Percentiles rank a stretch among this genome's conserved stretches.
These are phyloP conservation scores for Epichloe scottii DNA, from an alignment of 2,329 filamentous ascomycete species.

Conservation along the genomic window DNA sequence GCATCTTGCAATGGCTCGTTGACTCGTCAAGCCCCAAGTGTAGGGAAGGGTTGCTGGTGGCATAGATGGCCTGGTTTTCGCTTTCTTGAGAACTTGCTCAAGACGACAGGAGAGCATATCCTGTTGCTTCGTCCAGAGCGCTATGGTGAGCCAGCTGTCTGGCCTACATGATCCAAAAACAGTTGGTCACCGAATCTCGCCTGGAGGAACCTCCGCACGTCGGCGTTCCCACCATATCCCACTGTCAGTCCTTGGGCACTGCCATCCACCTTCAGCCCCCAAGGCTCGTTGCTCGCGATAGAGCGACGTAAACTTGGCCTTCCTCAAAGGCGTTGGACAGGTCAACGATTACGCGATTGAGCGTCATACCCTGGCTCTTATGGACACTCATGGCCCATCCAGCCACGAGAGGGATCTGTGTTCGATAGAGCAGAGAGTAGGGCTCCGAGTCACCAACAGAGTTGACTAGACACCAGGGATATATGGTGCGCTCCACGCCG, in stretches of 20 bases:
- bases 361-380: slow-evolving; percentile 49
- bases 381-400: slow-evolving; percentile 54
- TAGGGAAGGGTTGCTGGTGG: too few relatives aligned
- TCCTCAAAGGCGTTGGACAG: slow-evolving; percentile 38
- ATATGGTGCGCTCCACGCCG: slow-evolving; percentile 30
- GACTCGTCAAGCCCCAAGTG: too few relatives aligned
- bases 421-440: slow-evolving; percentile 37
- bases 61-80: neutral
- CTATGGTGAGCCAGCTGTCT: neutral
- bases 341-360: slow-evolving; percentile 45
- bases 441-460: slow-evolving; percentile 32
- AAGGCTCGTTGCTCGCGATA: slow-evolving; percentile 12
- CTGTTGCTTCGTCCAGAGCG: neutral
- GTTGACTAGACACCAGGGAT: slow-evolving; percentile 35
- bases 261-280: slow-evolving; percentile 9
- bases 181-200: neutral
- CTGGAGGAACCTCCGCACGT: neutral
- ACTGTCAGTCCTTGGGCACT: neutral
- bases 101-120: neutral
- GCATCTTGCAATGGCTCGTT: too few relatives aligned
- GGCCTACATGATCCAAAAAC: neutral
- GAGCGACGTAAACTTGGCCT: slow-evolving; percentile 46
- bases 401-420: slow-evolving; percentile 46
- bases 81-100: neutral
- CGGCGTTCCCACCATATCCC: neutral